phyloP scores from a whole-genome alignment of 2,329 filamentous ascomycete genomes.

The Colletotrichum horii region DNA sequence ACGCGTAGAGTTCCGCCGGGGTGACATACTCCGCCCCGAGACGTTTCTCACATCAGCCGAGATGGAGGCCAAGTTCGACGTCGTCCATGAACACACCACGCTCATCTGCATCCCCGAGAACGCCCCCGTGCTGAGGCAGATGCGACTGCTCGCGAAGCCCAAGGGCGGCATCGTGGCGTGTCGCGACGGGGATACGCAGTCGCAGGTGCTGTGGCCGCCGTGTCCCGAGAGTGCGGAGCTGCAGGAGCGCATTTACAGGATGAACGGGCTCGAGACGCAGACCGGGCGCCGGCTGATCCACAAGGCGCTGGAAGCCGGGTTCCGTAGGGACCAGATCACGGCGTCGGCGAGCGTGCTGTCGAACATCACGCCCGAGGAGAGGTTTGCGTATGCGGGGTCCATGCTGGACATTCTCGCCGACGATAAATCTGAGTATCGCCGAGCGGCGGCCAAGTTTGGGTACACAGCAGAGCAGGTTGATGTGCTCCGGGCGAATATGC shows the following conservation, averaged over 20 bases:
- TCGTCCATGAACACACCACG: slow-evolving; percentile 13
- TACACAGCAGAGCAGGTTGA: slow-evolving; percentile 4
- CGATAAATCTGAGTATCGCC: not conserved
- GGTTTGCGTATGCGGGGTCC: not conserved
- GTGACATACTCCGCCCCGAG: slow-evolving; percentile 4
- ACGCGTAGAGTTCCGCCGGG: not conserved
- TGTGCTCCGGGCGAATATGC: not conserved
- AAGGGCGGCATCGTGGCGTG: slow-evolving; percentile 10
- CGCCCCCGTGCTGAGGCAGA: not conserved
- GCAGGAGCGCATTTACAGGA: slow-evolving; percentile 16
- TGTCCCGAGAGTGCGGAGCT: slow-evolving; percentile 15
- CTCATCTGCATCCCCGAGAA: slow-evolving; percentile 16
- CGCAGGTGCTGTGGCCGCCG: slow-evolving; percentile 16
- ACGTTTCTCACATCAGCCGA: not conserved
- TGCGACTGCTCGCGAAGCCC: slow-evolving; percentile 4
- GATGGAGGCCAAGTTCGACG: slow-evolving; percentile 3
- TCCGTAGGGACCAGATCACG: not conserved
- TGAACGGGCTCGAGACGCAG: slow-evolving; percentile 13
- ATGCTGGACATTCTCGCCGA: slow-evolving; percentile 10
- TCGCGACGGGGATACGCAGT: slow-evolving; percentile 14
- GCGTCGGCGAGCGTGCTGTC: slow-evolving; percentile 2
- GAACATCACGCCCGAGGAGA: slow-evolving; percentile 6
- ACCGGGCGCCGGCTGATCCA: not conserved
- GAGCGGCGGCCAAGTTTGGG: slow-evolving; percentile 1
- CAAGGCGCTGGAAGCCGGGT: slow-evolving; percentile 3